A percentile compares a stretch with the other conserved stretches of the same genome.
Conservation (phyloP, 2,329 filamentous ascomycete species). For the Emmonsiellopsis sp. region DNA sequence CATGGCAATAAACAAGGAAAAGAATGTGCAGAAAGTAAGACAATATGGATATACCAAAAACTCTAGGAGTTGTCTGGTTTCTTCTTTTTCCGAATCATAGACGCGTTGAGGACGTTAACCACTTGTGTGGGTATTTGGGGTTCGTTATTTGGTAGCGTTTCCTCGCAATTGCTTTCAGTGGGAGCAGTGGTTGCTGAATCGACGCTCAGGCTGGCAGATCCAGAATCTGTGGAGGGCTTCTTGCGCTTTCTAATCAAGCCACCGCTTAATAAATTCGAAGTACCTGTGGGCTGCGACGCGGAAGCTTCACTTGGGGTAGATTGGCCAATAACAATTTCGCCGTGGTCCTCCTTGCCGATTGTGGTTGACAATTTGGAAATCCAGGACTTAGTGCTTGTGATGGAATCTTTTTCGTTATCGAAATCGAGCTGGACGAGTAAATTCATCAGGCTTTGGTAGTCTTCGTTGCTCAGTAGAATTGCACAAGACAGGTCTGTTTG, state of each 20-base stretch:
- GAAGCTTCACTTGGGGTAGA: not conserved
- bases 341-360: constrained; percentile 27
- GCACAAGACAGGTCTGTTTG: constrained; percentile 21
- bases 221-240: constrained; percentile 15
- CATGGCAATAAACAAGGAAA: not conserved
- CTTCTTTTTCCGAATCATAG: constrained; percentile 32
- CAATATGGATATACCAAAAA: not conserved
- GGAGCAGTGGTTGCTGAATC: not conserved
- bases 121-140: constrained; percentile 8
- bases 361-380: constrained; percentile 31
- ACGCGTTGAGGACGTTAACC: constrained; percentile 31
- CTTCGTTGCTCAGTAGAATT: constrained; percentile 27
- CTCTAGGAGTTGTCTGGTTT: constrained; percentile 13
- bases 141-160: constrained; percentile 5
- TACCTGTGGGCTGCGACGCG: not conserved
- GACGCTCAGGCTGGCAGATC: constrained; percentile 3
- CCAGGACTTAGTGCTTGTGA: constrained; percentile 32
- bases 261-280: constrained; percentile 20
- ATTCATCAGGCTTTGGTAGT: constrained; percentile 32
- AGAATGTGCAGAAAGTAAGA: not conserved
- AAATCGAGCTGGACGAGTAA: constrained; percentile 35
- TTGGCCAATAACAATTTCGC: constrained; percentile 25
- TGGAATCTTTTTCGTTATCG: constrained; percentile 26
- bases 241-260: constrained; percentile 31
- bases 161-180: constrained; percentile 1